Evolutionary conservation across 2,329 filamentous ascomycete genomes (phyloP).

Genomic region (Fusarium palustre): DNA sequence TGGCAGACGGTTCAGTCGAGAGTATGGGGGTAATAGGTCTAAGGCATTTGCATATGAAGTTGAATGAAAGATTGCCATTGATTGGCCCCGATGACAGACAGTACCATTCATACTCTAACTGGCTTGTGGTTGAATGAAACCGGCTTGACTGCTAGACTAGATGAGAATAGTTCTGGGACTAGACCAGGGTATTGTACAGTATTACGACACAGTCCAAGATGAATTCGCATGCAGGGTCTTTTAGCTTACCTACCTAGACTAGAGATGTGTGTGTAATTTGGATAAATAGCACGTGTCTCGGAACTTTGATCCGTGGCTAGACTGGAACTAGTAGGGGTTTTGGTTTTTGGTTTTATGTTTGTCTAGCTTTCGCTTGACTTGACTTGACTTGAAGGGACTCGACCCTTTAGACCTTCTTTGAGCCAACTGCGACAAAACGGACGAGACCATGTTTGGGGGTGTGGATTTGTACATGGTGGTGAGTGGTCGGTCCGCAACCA

Average conservation of each 20-base stretch:
- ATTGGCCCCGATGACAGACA: slow-evolving; percentile 4
- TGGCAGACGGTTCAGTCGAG: slow-evolving; percentile 2
- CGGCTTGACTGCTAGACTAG: not conserved
- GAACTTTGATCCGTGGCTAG: not conserved
- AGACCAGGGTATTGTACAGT: not conserved
- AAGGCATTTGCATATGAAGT: slow-evolving; percentile 1
- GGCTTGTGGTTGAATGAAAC: slow-evolving; percentile 5
- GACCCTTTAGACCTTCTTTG: not conserved
- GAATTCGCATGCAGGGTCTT: slow-evolving; percentile 9
- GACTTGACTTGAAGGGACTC: not conserved
- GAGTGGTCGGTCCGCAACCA: slow-evolving; percentile 17
- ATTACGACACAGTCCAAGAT: not conserved
- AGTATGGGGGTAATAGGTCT: slow-evolving; percentile 14
- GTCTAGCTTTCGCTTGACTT: not conserved
- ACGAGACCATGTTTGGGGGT: not conserved
- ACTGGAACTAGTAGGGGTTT: not conserved
- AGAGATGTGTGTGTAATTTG: not conserved
- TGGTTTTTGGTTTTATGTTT: not conserved
- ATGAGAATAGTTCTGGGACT: not conserved
- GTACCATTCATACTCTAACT: not conserved
- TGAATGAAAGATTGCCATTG: slow-evolving; percentile 10
- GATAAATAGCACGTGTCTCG: not conserved
- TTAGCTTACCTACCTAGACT: not conserved
- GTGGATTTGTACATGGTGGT: not conserved
- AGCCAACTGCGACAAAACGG: not conserved